These are phyloP conservation scores for Nakazawaea anatomiae DNA, from an alignment of 805 yeast species.

Conservation along the genomic window DNA sequence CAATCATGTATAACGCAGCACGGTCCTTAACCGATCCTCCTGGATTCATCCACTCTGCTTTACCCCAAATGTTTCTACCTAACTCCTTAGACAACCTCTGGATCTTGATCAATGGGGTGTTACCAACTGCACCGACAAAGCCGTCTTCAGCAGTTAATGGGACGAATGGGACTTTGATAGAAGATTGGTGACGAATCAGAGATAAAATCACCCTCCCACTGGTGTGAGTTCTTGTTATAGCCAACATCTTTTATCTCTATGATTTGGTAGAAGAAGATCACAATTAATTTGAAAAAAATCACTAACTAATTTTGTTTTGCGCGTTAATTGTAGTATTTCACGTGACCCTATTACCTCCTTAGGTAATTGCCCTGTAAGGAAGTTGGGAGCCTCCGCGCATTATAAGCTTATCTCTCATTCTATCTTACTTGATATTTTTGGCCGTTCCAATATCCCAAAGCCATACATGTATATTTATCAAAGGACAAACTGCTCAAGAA, in stretches of 20 bases:
- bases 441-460: no score
- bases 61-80: constrained; percentile 76
- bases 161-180: constrained; percentile 35
- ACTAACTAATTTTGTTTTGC: no score
- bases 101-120: constrained; percentile 75
- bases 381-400: no score
- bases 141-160: constrained; percentile 68
- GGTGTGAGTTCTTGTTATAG: neutral
- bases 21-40: constrained; percentile 92
- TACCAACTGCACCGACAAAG: constrained; percentile 83
- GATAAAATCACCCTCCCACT: neutral
- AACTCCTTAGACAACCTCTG: constrained; percentile 48
- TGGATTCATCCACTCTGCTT: constrained; percentile 91
- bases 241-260: neutral
- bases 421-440: neutral
- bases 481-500: no score
- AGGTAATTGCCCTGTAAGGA: no score
- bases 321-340: neutral
- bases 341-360: neutral
- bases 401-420: neutral
- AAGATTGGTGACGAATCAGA: neutral
- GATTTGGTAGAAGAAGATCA: neutral
- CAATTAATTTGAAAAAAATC: no score
- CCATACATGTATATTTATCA: no score
- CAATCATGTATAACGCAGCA: constrained; percentile 72